Evolutionary conservation across 2,329 filamentous ascomycete species (phyloP), one percentile per base, ranked within the genome.

Genomic region (Colletotrichum sp.): DNA sequence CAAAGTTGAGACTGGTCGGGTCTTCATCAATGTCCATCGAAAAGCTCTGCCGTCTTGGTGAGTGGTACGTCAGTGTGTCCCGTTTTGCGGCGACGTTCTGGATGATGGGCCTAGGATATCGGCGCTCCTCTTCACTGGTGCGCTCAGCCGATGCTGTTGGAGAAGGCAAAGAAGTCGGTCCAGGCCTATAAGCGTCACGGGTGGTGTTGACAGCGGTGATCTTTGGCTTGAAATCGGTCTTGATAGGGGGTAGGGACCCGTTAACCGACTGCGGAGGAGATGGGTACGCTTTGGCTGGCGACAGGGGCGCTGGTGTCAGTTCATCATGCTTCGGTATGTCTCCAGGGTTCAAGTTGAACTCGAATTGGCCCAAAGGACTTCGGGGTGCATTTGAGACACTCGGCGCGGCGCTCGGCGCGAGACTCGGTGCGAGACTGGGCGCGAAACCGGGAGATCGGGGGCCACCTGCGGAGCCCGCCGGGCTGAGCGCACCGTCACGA

Each of bases 1-100:
- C 69, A 63, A 74, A 70, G 24, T 70, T 60, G 60, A 77, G 65
- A 13, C 52, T 62, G 18, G 65, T 57, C 16, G 44, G 21, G 5
- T 67, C 63, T n/a, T 71, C 83, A 39, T 90, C 87, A 15, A 90
- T 84, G 72, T 87, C 86, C 83, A 88, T 88, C 6, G 87, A 86
- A 70, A 90, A 83, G 78, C 90, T 91, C 62, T 85, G 84, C 44
- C 87, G 84, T 24, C 86, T 84, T 3, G 88, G 84, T 0, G 86
- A 84, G 77, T 85, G 85, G 24, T 89, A 86, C 0, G 87, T 87
- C 16, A 89, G 79, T 2, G 89, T 90, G 59, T 91, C 89, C 36
- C 89, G 87, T 80, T 87, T 89, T 5, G 89, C 88, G n/a, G 80
- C 78, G 1, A 90, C 87, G 59, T 87, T 87, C 39, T 86, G 87